Conservation (phyloP, 2,329 filamentous ascomycete genomes). For the Alternaria sp. region DNA sequence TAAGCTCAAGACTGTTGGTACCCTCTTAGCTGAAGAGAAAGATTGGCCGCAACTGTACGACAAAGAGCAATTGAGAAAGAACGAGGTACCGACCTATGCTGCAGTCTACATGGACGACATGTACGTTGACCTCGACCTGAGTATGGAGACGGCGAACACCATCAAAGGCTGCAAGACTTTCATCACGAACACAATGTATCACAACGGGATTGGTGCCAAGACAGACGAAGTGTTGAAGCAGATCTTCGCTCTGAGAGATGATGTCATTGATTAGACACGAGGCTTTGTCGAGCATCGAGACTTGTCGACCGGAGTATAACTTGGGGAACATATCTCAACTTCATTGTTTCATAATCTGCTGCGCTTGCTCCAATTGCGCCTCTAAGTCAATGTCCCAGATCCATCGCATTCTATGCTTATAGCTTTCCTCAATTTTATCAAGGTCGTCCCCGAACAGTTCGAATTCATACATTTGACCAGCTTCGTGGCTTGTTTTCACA, state of each 20-base stretch:
- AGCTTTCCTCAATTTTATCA: conserved; percentile 44
- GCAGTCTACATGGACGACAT: conserved; percentile 86
- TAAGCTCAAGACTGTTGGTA: conserved; percentile 70
- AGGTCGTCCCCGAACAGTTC: conserved; percentile 48
- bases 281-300: background rate
- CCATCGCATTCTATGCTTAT: conserved; percentile 45
- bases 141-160: conserved; percentile 73
- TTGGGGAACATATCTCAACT: background rate
- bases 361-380: conserved; percentile 41
- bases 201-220: conserved; percentile 78
- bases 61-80: conserved; percentile 71
- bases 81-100: conserved; percentile 85
- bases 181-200: conserved; percentile 86
- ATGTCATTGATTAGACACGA: conserved; percentile 60
- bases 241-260: conserved; percentile 78
- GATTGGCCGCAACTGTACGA: conserved; percentile 83
- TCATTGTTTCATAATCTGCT: conserved; percentile 27
- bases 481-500: conserved; percentile 38
- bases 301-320: background rate
- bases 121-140: conserved; percentile 83
- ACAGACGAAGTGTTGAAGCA: conserved; percentile 77
- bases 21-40: conserved; percentile 70
- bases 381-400: conserved; percentile 51
- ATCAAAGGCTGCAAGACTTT: conserved; percentile 81
- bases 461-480: conserved; percentile 50